Conservation (phyloP, 352 stramenopile species). For the Thalassiosira ordinaria region DNA sequence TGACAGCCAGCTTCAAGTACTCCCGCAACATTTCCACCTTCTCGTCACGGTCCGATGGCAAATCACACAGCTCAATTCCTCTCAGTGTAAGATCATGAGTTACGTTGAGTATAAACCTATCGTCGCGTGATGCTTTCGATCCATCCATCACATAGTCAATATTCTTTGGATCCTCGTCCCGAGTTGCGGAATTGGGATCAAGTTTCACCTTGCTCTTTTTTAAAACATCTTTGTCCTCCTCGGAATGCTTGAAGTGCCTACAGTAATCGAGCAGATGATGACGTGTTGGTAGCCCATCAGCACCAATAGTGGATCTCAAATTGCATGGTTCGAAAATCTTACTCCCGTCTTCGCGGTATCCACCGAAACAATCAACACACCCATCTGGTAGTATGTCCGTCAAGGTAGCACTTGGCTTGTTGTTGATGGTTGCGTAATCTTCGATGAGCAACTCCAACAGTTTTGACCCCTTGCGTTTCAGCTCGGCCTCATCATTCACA, state of each 20-base stretch:
- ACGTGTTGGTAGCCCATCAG: neutral
- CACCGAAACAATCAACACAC: neutral
- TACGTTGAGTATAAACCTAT: neutral
- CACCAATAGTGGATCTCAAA: neutral
- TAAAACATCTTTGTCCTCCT: neutral
- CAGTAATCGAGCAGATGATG: neutral
- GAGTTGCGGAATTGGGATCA: neutral
- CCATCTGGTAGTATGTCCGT: neutral
- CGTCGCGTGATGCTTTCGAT: neutral
- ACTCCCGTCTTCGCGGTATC: neutral
- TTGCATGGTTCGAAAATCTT: neutral
- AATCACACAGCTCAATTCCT: neutral
- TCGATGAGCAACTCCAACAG: neutral
- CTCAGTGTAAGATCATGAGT: neutral
- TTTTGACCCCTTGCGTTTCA: neutral
- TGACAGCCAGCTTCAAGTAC: neutral
- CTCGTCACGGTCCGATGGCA: neutral
- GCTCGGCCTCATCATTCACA: neutral
- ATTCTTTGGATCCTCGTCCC: neutral
- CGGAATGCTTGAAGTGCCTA: neutral
- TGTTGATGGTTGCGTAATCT: neutral
- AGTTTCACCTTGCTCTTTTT: neutral
- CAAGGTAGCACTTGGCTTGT: neutral
- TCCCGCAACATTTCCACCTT: neutral
- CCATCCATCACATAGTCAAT: slow-evolving; percentile 3